These are phyloP conservation scores for Oleoguttula mirabilis DNA, from an alignment of 495 filamentous ascomycete species.

Conservation along the genomic window DNA sequence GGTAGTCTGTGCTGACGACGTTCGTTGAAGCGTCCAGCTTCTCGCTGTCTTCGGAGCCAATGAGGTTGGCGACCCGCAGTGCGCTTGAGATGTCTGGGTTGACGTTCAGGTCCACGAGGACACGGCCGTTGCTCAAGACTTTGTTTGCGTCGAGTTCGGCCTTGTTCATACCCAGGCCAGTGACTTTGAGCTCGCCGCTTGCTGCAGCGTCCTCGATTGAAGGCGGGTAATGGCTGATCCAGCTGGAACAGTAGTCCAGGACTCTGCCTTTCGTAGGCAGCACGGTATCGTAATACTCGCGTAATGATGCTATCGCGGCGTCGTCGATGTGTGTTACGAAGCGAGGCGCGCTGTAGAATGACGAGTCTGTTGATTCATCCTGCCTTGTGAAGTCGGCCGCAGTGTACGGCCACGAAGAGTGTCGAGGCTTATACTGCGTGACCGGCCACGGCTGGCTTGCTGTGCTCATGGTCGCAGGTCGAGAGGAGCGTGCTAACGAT, in stretches of 20 bases:
- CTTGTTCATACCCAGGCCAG: conserved; percentile 35
- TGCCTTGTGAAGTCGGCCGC: conserved; percentile 26
- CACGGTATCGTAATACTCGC: conserved; percentile 28
- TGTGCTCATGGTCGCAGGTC: background rate
- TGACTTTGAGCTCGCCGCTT: conserved; percentile 40
- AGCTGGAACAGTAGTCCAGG: conserved; percentile 36
- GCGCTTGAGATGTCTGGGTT: conserved; percentile 21
- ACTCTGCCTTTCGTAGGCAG: conserved; percentile 27
- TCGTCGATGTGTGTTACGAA: conserved; percentile 41
- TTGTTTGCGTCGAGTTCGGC: conserved; percentile 31
- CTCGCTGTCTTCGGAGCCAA: conserved; percentile 3
- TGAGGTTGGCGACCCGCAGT: conserved; percentile 7
- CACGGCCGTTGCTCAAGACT: conserved; percentile 19
- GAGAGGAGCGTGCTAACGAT: background rate
- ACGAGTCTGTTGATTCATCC: conserved; percentile 28
- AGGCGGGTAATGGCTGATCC: conserved; percentile 33
- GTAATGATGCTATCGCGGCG: conserved; percentile 29
- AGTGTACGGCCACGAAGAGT: conserved; percentile 28
- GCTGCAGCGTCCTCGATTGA: conserved; percentile 28
- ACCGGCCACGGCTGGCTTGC: conserved; percentile 16
- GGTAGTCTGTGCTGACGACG: conserved; percentile 37
- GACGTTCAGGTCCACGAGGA: conserved; percentile 31
- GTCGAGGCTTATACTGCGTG: conserved; percentile 20
- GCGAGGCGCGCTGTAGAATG: conserved; percentile 34
- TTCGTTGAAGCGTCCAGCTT: conserved; percentile 31